Conservation (phyloP, 2,329 filamentous ascomycete genomes). For the Sporothrix schenckii region DNA sequence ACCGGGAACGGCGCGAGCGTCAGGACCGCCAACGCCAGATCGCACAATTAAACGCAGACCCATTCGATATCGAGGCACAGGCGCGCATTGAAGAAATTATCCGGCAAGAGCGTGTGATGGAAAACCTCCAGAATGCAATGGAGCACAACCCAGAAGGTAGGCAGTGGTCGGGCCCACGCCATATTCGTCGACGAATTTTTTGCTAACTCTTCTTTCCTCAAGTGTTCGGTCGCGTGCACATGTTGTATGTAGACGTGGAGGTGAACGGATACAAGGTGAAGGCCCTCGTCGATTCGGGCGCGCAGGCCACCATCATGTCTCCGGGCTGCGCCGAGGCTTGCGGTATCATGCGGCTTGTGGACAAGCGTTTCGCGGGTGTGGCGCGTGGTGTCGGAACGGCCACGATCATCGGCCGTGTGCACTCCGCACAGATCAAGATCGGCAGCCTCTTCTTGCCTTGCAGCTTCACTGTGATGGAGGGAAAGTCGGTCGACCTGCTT, state of each 20-base stretch:
- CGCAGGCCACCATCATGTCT: constrained; percentile 98
- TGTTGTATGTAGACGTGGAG: constrained; percentile 94
- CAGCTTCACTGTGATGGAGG: constrained; percentile 99
- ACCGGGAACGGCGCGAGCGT: constrained; percentile 71
- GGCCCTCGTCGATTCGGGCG: constrained; percentile 94
- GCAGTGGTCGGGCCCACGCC: constrained; percentile 38
- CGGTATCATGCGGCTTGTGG: constrained; percentile 94
- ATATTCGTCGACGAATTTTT: not conserved
- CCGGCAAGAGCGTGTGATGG: constrained; percentile 87
- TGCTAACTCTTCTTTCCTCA: constrained; percentile 6
- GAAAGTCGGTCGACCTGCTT: constrained; percentile 91
- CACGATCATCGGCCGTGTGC: constrained; percentile 90
- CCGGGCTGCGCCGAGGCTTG: constrained; percentile 87
- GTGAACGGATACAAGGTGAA: constrained; percentile 93
- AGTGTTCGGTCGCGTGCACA: constrained; percentile 94
- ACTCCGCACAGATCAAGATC: constrained; percentile 93
- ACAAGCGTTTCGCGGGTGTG: constrained; percentile 87
- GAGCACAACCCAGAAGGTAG: constrained; percentile 95
- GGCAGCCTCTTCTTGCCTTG: constrained; percentile 84
- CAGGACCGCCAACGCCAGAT: constrained; percentile 81
- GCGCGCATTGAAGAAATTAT: constrained; percentile 96
- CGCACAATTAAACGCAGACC: constrained; percentile 84
- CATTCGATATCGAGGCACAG: constrained; percentile 91
- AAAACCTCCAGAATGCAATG: constrained; percentile 95
- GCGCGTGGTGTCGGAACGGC: constrained; percentile 94